phyloP scores from a whole-genome alignment of 305 asterid species.

The Lippia alba region DNA sequence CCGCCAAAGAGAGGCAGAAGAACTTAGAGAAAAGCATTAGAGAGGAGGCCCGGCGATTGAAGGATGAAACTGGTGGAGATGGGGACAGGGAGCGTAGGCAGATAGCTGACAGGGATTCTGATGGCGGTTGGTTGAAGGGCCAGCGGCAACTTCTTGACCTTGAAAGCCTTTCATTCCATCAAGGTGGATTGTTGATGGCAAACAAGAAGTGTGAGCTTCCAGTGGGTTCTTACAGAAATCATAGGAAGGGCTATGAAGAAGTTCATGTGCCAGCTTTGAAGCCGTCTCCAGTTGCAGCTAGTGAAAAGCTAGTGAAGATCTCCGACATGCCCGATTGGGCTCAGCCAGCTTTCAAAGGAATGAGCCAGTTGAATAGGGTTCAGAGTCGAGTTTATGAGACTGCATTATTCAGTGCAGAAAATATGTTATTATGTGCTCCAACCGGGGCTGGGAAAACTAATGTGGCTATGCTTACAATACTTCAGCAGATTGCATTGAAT shows the following conservation, averaged over 20 bases:
- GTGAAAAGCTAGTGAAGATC: constrained; percentile 67
- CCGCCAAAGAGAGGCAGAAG: constrained; percentile 92
- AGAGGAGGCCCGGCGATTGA: constrained; percentile 89
- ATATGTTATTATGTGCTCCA: constrained; percentile 91
- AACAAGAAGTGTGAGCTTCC: constrained; percentile 87
- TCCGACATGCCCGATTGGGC: constrained; percentile 94
- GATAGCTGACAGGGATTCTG: constrained; percentile 74
- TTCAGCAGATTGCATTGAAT: constrained; percentile 80
- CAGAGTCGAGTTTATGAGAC: constrained; percentile 92
- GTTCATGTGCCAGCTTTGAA: constrained; percentile 91
- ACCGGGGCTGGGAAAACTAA: constrained; percentile 98
- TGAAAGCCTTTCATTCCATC: constrained; percentile 72
- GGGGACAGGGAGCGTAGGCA: constrained; percentile 59
- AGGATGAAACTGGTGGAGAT: constrained; percentile 68
- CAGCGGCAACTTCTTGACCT: constrained; percentile 87
- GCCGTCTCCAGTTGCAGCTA: constrained; percentile 69
- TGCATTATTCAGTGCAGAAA: constrained; percentile 78
- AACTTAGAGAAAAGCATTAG: constrained; percentile 86
- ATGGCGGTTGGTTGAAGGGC: constrained; percentile 83
- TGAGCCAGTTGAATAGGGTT: constrained; percentile 83
- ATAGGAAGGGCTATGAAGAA: constrained; percentile 86
- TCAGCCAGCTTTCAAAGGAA: constrained; percentile 88
- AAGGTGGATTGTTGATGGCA: constrained; percentile 85
- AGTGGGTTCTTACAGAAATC: constrained; percentile 63
- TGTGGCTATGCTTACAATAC: constrained; percentile 96